phyloP scores from a whole-genome alignment of 2,329 filamentous ascomycete genomes.

The Claviceps purpurea region DNA sequence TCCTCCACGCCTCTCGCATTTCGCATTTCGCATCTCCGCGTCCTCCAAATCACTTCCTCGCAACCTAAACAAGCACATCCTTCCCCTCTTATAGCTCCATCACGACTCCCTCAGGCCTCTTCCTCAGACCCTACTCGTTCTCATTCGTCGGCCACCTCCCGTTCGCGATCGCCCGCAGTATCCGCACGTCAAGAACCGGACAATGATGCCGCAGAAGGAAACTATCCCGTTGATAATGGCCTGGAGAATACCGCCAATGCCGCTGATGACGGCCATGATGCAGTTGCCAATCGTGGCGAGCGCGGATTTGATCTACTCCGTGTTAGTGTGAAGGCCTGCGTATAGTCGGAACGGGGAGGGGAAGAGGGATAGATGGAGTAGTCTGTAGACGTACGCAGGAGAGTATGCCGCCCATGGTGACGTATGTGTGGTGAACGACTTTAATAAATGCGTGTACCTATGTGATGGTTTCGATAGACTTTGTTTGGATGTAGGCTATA shows the following conservation, averaged over 20 bases:
- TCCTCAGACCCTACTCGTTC: conserved; percentile 12
- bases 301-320: conserved; percentile 38
- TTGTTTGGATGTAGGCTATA: no score
- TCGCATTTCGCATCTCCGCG: not conserved
- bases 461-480: no score
- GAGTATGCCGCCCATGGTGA: conserved; percentile 64
- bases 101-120: no score
- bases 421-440: no score
- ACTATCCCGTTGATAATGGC: conserved; percentile 57
- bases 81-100: not conserved
- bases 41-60: no score
- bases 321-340: not conserved
- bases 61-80: no score
- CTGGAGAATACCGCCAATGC: conserved; percentile 49
- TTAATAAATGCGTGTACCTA: no score
- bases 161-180: conserved; percentile 16
- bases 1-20: not conserved
- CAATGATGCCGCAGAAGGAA: conserved; percentile 50
- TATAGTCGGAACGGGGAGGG: not conserved
- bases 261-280: conserved; percentile 56
- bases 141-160: conserved; percentile 8
- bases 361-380: not conserved
- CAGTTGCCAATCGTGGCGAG: conserved; percentile 51
- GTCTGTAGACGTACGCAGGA: conserved; percentile 53
- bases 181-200: conserved; percentile 50